phyloP scores from a whole-genome alignment of 2,329 filamentous ascomycete genomes.

The Talaromyces sp. region DNA sequence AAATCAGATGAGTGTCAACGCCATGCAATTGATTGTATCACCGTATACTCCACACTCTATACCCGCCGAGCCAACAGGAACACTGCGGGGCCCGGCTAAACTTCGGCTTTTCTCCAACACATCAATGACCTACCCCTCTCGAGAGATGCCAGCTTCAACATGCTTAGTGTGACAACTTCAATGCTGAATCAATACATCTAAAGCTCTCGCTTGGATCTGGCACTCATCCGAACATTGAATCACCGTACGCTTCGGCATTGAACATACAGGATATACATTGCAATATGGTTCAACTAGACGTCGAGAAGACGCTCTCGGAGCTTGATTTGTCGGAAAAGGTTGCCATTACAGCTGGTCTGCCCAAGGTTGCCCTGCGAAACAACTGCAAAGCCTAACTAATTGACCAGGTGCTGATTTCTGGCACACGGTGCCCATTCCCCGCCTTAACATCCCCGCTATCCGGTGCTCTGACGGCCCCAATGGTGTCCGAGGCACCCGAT shows the following conservation, averaged over 20 bases:
- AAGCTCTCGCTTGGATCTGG: background rate
- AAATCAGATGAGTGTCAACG: no score
- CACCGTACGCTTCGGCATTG: background rate
- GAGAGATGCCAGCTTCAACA: background rate
- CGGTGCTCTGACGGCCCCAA: slow-evolving; percentile 68
- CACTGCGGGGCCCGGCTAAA: slow-evolving; percentile 5
- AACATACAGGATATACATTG: background rate
- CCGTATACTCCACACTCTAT: no score
- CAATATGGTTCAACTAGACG: slow-evolving; percentile 29
- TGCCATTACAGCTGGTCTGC: slow-evolving; percentile 28
- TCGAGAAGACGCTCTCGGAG: slow-evolving; percentile 47
- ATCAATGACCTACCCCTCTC: slow-evolving; percentile 15
- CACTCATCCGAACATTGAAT: background rate
- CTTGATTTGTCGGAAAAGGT: slow-evolving; percentile 58
- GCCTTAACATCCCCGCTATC: slow-evolving; percentile 59
- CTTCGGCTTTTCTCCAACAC: background rate
- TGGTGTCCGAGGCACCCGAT: slow-evolving; percentile 62
- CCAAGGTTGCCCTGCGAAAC: slow-evolving; percentile 6
- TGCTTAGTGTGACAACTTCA: background rate
- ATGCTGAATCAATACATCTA: background rate
- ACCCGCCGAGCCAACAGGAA: background rate
- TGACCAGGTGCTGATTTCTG: slow-evolving; percentile 54
- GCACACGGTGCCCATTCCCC: slow-evolving; percentile 61
- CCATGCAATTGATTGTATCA: no score
- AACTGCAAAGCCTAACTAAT: background rate